Evolutionary conservation across 768 basidiomycete genomes (phyloP).

Genomic region (Tulasnella sp.): DNA sequence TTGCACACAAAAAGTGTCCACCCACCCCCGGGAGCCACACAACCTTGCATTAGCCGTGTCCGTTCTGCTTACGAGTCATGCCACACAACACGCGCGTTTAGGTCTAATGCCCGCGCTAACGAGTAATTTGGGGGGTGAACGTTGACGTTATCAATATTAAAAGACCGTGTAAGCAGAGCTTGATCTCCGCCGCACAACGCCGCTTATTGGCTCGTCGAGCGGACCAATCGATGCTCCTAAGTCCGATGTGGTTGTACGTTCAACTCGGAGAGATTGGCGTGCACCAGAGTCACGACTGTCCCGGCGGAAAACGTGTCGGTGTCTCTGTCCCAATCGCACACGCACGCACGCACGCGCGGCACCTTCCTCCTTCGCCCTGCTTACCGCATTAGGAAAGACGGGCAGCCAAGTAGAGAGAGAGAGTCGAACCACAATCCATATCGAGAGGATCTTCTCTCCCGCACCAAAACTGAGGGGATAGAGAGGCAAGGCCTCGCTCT

Average conservation of each 20-base stretch:
- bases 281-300: not conserved
- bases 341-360: not conserved
- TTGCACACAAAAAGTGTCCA: not conserved
- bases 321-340: not conserved
- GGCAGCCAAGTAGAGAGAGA: not conserved
- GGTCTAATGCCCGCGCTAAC: not conserved
- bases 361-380: not conserved
- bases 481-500: not conserved
- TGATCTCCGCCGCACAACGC: not conserved
- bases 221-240: not conserved
- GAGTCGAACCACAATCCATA: constrained; percentile 1
- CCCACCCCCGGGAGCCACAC: not conserved
- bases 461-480: not conserved
- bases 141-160: not conserved
- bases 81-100: not conserved
- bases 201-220: not conserved
- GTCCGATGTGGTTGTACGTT: not conserved
- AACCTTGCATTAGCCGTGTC: not conserved
- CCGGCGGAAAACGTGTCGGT: constrained; percentile 10
- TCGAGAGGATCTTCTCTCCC: constrained; percentile 13
- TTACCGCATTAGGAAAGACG: not conserved
- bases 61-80: not conserved
- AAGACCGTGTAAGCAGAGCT: not conserved
- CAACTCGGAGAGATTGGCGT: not conserved
- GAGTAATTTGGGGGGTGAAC: not conserved